phyloP scores from a whole-genome alignment of 352 stramenopile species.

The Pilasporangium apinafurcum region DNA sequence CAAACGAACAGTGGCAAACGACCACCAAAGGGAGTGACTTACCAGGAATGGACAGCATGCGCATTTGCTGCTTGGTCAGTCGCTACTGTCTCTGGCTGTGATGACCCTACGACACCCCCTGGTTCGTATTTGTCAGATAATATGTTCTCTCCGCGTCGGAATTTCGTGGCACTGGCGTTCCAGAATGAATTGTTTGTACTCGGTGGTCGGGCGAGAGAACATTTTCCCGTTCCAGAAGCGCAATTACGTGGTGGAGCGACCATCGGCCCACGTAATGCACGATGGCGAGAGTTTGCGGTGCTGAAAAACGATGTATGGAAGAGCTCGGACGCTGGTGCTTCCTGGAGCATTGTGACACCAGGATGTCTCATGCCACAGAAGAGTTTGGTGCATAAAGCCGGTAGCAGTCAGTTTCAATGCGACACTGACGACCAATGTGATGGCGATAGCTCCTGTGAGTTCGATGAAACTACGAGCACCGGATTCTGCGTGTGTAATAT shows the following conservation, averaged over 20 bases:
- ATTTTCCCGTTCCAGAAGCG: constrained; percentile 44
- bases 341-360: constrained; percentile 66
- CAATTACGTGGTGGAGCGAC: constrained; percentile 36
- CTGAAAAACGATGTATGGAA: constrained; percentile 80
- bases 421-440: constrained; percentile 62
- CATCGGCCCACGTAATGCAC: constrained; percentile 22
- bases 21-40: constrained; percentile 49
- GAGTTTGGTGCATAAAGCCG: constrained; percentile 41
- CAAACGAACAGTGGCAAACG: constrained; percentile 68
- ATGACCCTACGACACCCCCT: constrained; percentile 49
- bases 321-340: constrained; percentile 59
- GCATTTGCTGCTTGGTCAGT: constrained; percentile 45
- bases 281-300: constrained; percentile 61
- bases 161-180: constrained; percentile 57
- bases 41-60: constrained; percentile 62
- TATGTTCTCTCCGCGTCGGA: constrained; percentile 70
- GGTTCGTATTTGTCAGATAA: constrained; percentile 67
- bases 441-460: constrained; percentile 47
- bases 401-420: constrained; percentile 35
- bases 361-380: constrained; percentile 54
- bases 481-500: constrained; percentile 67
- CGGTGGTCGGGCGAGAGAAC: constrained; percentile 51
- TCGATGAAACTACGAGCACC: constrained; percentile 31
- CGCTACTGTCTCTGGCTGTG: constrained; percentile 33
- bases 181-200: constrained; percentile 57